Evolutionary conservation across 2,329 filamentous ascomycete species (phyloP), one percentile per base, ranked within the genome.

Genomic region (Exophiala xenobiotica): DNA sequence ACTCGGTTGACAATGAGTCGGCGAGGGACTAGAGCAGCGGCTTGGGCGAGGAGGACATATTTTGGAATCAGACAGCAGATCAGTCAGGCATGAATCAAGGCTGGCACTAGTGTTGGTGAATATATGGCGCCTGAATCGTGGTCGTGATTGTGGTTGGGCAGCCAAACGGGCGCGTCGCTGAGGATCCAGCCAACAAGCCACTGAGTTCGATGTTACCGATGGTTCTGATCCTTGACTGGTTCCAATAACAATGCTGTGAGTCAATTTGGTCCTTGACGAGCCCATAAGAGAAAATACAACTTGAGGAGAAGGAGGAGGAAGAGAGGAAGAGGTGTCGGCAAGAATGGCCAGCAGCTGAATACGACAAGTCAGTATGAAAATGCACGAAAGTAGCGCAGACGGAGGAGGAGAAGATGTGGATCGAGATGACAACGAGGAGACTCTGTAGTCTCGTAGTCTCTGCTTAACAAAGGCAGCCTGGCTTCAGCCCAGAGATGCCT

Each of bases 111-210:
- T 22, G 16, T 19, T 19, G 19, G 19, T 39, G 22, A 14, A 40
- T 22, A 14, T 24, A 40, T 24, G 38, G 38, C 38, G 38, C 38
- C 38, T 40, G 38, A 40, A 24, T 12, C 18, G 19, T 14, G 22
- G 38, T 22, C 7, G n/a, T 18, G 19, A 24, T 24, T 12, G 38
- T 40, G 38, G 38, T 40, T 40, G 38, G 38, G 20, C 20, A 35
- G 20, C 38, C 38, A 40, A 23, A n/a, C 19, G 22, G 38, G 38
- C 38, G 38, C 38, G 38, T 40, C 38, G 38, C 22, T 22, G 18
- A 40, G 9, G 22, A 14, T 40, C 38, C 19, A 23, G 38, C 38
- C 19, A 24, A 24, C 22, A 23, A 22, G 19, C 16, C 29, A n/a
- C n/a, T n/a, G n/a, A n/a, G n/a, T 14, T 12, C 29, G 29, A 33